Percentiles rank a stretch among this genome's conserved stretches.
These are phyloP conservation scores for Avena insularis DNA, from an alignment of 176 grass and related monocot genomes.

Conservation along the genomic window DNA sequence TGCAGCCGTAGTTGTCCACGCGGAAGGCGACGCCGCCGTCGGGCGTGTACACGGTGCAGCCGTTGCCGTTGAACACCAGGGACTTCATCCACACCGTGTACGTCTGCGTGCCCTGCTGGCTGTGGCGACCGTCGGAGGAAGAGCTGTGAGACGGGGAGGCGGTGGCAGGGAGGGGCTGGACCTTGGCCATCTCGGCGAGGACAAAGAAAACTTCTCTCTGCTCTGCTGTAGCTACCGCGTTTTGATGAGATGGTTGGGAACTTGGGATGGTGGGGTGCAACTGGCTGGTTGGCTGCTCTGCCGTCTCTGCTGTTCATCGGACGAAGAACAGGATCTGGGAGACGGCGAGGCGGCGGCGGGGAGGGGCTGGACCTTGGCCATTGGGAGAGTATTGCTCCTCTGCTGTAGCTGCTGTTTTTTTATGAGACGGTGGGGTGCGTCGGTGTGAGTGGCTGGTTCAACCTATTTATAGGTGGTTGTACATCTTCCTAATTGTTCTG, in stretches of 20 bases:
- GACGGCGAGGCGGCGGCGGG: background rate
- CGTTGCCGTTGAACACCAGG: conserved; percentile 72
- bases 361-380: conserved; percentile 54
- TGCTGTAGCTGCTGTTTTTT: background rate
- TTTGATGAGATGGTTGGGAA: background rate
- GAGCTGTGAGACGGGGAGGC: background rate
- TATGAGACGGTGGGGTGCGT: too few relatives aligned
- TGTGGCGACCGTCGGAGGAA: too few relatives aligned
- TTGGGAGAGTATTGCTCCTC: background rate
- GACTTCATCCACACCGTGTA: conserved; percentile 95
- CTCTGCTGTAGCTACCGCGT: background rate
- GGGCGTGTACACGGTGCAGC: conserved; percentile 72
- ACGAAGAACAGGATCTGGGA: background rate
- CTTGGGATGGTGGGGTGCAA: background rate
- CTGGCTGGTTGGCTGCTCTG: conserved; percentile 18
- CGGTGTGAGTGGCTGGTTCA: background rate
- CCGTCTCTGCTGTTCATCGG: background rate
- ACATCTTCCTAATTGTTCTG: too few relatives aligned
- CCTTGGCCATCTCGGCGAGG: conserved; percentile 40
- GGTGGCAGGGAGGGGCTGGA: conserved; percentile 33
- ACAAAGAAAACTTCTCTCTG: too few relatives aligned
- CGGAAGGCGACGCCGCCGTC: conserved; percentile 66
- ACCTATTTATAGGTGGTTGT: conserved; percentile 21
- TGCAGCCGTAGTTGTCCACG: conserved; percentile 70
- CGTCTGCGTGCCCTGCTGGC: background rate